These are phyloP conservation scores for Neurospora sp. DNA, from an alignment of 495 filamentous ascomycete species.

Conservation along the genomic window DNA sequence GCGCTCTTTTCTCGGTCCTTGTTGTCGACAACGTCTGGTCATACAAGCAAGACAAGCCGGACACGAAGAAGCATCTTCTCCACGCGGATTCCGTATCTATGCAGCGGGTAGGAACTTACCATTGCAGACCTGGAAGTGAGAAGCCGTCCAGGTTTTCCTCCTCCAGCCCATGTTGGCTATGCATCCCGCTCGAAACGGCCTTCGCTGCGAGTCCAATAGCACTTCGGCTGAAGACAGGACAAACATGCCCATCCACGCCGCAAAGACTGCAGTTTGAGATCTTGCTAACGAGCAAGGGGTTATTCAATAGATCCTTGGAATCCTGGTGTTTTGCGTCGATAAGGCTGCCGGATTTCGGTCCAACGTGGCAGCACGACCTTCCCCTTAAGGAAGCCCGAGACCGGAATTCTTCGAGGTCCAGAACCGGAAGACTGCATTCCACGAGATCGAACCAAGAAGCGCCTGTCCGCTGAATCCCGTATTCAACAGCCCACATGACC, in stretches of 20 bases:
- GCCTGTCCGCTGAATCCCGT: neutral
- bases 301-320: neutral
- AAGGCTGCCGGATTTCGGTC: neutral
- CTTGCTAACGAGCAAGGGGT: neutral
- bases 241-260: neutral
- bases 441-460: neutral
- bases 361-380: neutral
- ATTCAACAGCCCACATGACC: neutral
- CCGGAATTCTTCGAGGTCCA: neutral
- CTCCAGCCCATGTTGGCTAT: neutral
- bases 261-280: neutral
- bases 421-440: neutral
- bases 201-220: neutral
- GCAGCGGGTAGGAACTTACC: neutral
- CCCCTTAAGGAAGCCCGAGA: neutral
- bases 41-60: neutral
- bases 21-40: neutral
- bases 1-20: neutral
- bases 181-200: neutral
- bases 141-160: neutral
- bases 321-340: neutral
- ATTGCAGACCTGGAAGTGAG: neutral
- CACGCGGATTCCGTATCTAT: neutral
- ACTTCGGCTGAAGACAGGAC: neutral
- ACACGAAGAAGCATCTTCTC: neutral